phyloP scores from a whole-genome alignment of 768 basidiomycete genomes.

The Agaricus subrufescens region DNA sequence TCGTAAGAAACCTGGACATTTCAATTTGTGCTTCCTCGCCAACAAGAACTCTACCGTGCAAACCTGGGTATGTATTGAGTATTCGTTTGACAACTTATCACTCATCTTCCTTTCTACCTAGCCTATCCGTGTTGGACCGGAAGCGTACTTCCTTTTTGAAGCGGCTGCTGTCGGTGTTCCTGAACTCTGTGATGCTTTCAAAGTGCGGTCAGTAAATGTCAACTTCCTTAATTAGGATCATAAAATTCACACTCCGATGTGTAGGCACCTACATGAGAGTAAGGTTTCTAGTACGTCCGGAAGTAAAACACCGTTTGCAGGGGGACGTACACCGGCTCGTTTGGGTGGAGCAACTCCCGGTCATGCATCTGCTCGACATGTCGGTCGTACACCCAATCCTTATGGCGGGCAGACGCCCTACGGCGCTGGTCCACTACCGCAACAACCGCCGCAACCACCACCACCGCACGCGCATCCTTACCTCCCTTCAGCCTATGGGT shows the following conservation, averaged over 20 bases:
- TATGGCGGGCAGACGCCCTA: conserved; percentile 54
- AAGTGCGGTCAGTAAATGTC: conserved; percentile 58
- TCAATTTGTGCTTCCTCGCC: conserved; percentile 89
- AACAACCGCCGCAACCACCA: conserved; percentile 21
- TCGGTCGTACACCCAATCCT: conserved; percentile 75
- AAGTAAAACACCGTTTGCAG: conserved; percentile 79
- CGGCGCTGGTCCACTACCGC: conserved; percentile 20
- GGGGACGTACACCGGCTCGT: conserved; percentile 71
- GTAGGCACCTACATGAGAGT: conserved; percentile 76
- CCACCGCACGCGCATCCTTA: conserved; percentile 24
- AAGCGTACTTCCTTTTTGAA: conserved; percentile 87
- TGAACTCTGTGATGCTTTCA: conserved; percentile 96
- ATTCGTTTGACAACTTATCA: background rate
- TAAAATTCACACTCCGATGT: conserved; percentile 1
- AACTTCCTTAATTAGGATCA: background rate
- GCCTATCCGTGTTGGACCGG: conserved; percentile 85
- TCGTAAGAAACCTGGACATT: conserved; percentile 85
- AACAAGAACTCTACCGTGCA: conserved; percentile 88
- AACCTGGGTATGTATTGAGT: conserved; percentile 68
- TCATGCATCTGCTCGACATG: conserved; percentile 69
- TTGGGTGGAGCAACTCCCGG: conserved; percentile 80
- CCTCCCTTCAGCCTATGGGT: conserved; percentile 34
- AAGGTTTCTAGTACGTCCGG: conserved; percentile 50
- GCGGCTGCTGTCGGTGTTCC: conserved; percentile 88
- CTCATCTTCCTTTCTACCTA: conserved; percentile 23